These are phyloP conservation scores for Chrysanthemum seticuspe DNA, from an alignment of 129 eudicot genomes.

Conservation along the genomic window DNA sequence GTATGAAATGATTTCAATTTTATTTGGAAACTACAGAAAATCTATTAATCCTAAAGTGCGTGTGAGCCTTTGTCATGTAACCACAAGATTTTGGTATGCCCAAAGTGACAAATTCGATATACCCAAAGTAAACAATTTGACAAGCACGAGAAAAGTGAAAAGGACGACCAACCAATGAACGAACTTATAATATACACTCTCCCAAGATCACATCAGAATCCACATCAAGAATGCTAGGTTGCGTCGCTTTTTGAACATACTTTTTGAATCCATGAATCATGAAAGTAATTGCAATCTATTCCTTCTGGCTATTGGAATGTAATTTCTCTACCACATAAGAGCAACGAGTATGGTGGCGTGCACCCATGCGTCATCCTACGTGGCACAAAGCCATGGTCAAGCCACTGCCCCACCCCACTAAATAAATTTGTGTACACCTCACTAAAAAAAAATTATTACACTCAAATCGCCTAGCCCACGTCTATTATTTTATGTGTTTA, in stretches of 20 bases:
- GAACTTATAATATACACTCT: background rate
- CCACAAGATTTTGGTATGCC: constrained; percentile 1
- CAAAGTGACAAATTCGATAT: background rate
- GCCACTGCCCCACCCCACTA: no score
- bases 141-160: background rate
- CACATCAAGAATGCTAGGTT: background rate
- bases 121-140: background rate
- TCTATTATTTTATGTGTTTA: no score
- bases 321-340: background rate
- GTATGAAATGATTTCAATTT: background rate
- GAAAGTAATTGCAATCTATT: background rate
- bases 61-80: background rate
- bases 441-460: no score
- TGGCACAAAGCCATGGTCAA: no score
- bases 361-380: no score
- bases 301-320: background rate
- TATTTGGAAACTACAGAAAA: background rate
- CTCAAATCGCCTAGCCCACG: no score
- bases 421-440: no score
- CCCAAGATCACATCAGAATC: constrained; percentile 1
- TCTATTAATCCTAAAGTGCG: background rate
- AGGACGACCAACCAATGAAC: constrained; percentile 9
- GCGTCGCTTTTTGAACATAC: background rate
- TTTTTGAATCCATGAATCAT: background rate
- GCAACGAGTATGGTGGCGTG: no score